These are phyloP conservation scores for Pseudogymnoascus verrucosus DNA, from an alignment of 2,329 filamentous ascomycete species.

Conservation along the genomic window DNA sequence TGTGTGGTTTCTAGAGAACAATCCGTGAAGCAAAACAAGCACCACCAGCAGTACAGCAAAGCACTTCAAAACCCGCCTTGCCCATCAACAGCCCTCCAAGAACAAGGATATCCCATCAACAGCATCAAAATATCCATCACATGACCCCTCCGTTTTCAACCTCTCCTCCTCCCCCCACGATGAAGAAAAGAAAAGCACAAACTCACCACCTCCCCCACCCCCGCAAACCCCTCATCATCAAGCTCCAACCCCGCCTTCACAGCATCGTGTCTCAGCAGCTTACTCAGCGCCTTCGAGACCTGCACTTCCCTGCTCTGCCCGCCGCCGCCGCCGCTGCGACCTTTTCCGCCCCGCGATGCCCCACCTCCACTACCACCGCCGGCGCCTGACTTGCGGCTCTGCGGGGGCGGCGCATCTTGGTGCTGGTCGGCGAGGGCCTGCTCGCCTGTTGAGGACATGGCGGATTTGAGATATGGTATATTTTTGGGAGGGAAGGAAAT, in stretches of 20 bases:
- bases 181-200: conserved; percentile 11
- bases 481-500: too few relatives aligned
- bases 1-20: neutral
- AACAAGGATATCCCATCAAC: neutral
- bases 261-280: conserved; percentile 28
- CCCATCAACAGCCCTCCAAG: neutral
- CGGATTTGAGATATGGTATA: too few relatives aligned
- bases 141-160: neutral
- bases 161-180: neutral
- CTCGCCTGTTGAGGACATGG: neutral
- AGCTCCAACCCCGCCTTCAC: conserved; percentile 47
- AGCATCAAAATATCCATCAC: neutral
- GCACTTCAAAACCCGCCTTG: neutral
- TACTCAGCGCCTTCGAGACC: conserved; percentile 28
- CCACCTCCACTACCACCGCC: conserved; percentile 11
- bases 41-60: neutral
- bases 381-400: conserved; percentile 6
- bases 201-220: conserved; percentile 51
- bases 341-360: conserved; percentile 9
- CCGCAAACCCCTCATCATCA: conserved; percentile 52
- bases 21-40: neutral
- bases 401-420: neutral
- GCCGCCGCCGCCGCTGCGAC: conserved; percentile 12
- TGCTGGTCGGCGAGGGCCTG: neutral
- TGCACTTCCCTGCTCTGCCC: conserved; percentile 22